Base-by-base conservation (phyloP, 192 early-diverging fungal species). In the Rhizophagus sp. region DNA sequence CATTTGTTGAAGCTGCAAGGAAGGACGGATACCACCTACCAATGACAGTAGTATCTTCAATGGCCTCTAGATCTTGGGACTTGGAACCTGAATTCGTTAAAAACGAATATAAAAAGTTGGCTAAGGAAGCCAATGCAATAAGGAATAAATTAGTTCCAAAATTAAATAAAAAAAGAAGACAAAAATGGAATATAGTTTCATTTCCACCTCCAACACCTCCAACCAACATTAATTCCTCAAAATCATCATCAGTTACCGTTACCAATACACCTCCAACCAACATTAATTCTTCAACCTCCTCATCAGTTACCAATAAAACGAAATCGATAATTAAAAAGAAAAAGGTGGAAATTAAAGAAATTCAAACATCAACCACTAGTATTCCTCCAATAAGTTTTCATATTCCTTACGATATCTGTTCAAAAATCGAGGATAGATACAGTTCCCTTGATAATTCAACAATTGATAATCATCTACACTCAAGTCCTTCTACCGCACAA, bases 31-130 rank as follows among this genome's bases (percentile, higher is more conserved):
- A 77, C 49, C 30, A 65, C 0, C 10, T 77, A 6, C 75, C 75
- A 15, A 77, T 77, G 75, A 77, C 75, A 25, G 30, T 65, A 2
- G 62, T 77, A 27, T 77, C 75, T 27, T 44, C 62, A 1, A 77
- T 77, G 75, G 75, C 75, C 0, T 77, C 75, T 6, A 39, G 47
- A 27, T 25, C 34, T 8, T 77, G 75, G 75, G 75, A 77, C 15
- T 22, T 17, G 9, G 73, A 52, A 22, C 8, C 17, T 0, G 47
- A 33, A 13, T 0, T 2, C 0, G 73, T 75, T 0, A 77, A 77
- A 22, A 44, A 34, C 0, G 75, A 77, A 39, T 77, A 77, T 10
- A 64, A 52, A 11, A 64, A 41, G 9, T 10, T 77, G 2, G 75
- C 75, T 0, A 77, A 65, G 17, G 75, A 77, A 44, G 75, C 75